A percentile compares a stretch with the other conserved stretches of the same genome.
Conservation (phyloP, 805 yeast species). For the Lachancea meyersii region DNA sequence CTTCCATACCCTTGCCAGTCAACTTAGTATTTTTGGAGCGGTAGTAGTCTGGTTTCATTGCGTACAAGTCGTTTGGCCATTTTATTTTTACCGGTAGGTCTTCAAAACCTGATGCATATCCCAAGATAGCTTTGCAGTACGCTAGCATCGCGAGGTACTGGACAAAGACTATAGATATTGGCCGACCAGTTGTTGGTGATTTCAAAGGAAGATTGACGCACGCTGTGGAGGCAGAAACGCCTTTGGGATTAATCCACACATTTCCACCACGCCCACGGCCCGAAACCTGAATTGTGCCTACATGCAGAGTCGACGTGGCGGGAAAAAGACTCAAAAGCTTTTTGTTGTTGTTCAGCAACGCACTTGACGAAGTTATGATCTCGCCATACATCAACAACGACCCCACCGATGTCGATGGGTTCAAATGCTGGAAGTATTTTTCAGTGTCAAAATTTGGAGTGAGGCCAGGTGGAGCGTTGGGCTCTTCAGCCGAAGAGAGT, state of each 20-base stretch:
- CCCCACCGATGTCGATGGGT: conserved; percentile 45
- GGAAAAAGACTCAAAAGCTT: conserved; percentile 46
- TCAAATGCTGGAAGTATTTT: conserved; percentile 41
- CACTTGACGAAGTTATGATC: conserved; percentile 82
- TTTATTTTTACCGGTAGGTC: conserved; percentile 76
- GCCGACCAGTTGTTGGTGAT: conserved; percentile 40
- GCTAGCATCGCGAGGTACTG: conserved; percentile 86
- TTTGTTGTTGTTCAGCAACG: conserved; percentile 69
- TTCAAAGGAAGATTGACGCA: conserved; percentile 46
- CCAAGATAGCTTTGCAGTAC: conserved; percentile 64
- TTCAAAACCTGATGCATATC: conserved; percentile 57
- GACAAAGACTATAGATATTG: conserved; percentile 67
- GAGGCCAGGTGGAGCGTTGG: conserved; percentile 42
- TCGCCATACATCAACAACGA: conserved; percentile 69
- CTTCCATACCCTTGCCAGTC: conserved; percentile 18
- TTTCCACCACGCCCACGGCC: conserved; percentile 96
- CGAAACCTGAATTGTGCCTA: conserved; percentile 78
- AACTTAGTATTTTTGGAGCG: conserved; percentile 24
- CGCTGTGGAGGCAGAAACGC: conserved; percentile 78
- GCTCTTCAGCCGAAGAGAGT: conserved; percentile 36
- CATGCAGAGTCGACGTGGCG: conserved; percentile 27
- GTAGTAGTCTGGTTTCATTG: conserved; percentile 57
- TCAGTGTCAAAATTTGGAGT: conserved; percentile 72
- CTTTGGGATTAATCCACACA: conserved; percentile 90
- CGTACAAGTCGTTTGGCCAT: conserved; percentile 96